Base-by-base conservation (phyloP, 805 yeast genomes). In the Hanseniaspora vineae region DNA sequence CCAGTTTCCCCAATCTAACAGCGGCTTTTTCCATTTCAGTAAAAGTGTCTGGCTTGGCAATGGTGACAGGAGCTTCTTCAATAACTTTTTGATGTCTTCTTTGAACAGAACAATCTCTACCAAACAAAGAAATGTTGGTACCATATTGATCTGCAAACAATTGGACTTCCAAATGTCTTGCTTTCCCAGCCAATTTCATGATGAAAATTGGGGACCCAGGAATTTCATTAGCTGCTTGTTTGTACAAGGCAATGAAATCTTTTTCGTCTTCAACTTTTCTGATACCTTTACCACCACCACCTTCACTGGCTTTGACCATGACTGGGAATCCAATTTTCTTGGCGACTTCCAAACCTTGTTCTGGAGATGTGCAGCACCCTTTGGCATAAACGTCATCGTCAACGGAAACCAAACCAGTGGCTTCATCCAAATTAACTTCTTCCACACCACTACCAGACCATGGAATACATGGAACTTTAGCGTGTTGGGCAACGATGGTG, bases 241-340 rank as follows among this genome's bases (percentile, higher is more conserved):
- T 80, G 65, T 90, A 92, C 53, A 84, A 68, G 29, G 85, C 53
- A 40, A 73, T 60, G 55, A 92, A 92, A 58, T 88, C 84, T 53
- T 78, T 80, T 66, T 84, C 96, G 53, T 73, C 64, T 49, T 85
- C 95, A 54, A 88, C 97, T 69, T 88, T 88, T 73, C 99, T 83
- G 66, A 92, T 92, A 77, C 99, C 99, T 71, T 92, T 92, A 74
- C 99, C 99, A 71, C 99, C 99, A 69, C 99, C 99, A 74, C 99
- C 99, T 79, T 92, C 99, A 50, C 97, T 88, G 45, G 98, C 98
- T 69, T 92, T 92, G 63, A 92, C 81, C 99, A 92, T 92, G 47
- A 92, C 95, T 32, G 99, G 99, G 72, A 92, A 88, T 1, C 98
- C 98, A 59, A 92, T 89, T 59, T 75, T 65, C 58, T 73, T 77